Conservation (phyloP, 2,329 filamentous ascomycete genomes). For the Epichloe hybrida region DNA sequence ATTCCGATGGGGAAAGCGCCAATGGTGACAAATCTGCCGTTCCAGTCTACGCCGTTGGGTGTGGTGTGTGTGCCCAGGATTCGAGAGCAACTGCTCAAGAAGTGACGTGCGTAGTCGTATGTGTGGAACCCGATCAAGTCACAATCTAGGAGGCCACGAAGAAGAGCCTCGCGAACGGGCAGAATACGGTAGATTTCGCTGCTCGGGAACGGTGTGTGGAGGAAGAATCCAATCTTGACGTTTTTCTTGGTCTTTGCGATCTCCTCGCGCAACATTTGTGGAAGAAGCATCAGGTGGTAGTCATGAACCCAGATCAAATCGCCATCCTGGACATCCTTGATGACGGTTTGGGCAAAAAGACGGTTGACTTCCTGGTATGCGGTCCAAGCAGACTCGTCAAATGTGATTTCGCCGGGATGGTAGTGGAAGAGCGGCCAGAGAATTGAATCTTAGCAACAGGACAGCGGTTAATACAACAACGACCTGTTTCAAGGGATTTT, state of each 20-base stretch:
- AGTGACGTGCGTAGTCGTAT: constrained; percentile 97
- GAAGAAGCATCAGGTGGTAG: constrained; percentile 95
- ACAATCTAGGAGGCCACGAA: constrained; percentile 80
- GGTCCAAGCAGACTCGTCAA: constrained; percentile 87
- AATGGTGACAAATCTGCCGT: constrained; percentile 77
- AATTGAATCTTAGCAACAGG: constrained; percentile 60
- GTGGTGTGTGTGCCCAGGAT: constrained; percentile 72
- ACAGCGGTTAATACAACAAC: not conserved
- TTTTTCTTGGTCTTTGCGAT: constrained; percentile 72
- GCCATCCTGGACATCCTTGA: constrained; percentile 77
- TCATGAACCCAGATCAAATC: constrained; percentile 98
- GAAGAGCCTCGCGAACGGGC: constrained; percentile 78
- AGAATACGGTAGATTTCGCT: constrained; percentile 95
- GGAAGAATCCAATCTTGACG: constrained; percentile 95
- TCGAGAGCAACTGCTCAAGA: constrained; percentile 89
- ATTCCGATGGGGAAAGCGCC: constrained; percentile 97
- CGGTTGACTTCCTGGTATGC: constrained; percentile 90
- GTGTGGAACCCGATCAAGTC: constrained; percentile 97
- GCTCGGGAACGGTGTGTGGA: constrained; percentile 93
- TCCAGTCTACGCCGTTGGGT: constrained; percentile 84
- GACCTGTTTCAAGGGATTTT: not conserved
- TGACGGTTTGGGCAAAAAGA: constrained; percentile 78
- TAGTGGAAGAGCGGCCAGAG: constrained; percentile 99
- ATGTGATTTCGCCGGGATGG: constrained; percentile 95
- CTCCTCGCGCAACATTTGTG: constrained; percentile 87